A percentile compares a stretch with the other conserved stretches of the same genome.
These are phyloP conservation scores for Aspergillus steynii DNA, from an alignment of 495 filamentous ascomycete species.

Conservation along the genomic window DNA sequence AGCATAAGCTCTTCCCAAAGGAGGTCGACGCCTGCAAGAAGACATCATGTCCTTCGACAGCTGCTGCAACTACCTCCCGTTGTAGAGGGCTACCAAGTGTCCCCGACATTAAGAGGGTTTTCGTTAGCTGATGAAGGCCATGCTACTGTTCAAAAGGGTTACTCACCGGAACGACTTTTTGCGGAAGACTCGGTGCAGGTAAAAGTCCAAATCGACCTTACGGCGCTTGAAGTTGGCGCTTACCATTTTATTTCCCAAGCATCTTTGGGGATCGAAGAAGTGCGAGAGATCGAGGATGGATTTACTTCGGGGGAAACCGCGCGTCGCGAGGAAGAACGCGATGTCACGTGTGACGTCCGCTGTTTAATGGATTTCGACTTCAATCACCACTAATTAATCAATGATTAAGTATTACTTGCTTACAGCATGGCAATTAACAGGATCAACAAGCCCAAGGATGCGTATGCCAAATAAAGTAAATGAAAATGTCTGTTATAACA, in stretches of 20 bases:
- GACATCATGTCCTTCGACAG: constrained; percentile 83
- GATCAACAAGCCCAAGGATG: no score
- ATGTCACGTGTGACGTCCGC: constrained; percentile 20
- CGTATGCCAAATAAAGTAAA: neutral
- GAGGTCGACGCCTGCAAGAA: constrained; percentile 96
- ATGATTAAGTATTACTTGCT: no score
- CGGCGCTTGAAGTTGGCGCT: constrained; percentile 17
- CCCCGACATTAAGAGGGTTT: constrained; percentile 3
- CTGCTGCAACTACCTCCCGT: constrained; percentile 79
- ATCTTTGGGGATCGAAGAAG: constrained; percentile 17
- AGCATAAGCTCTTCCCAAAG: constrained; percentile 94
- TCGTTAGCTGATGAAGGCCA: neutral
- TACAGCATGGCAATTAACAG: no score
- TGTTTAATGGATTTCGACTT: no score
- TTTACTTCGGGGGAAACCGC: neutral
- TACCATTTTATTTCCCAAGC: constrained; percentile 22
- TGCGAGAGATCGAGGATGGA: neutral
- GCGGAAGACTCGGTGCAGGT: constrained; percentile 77
- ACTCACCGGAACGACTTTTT: constrained; percentile 71
- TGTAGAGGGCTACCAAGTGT: constrained; percentile 67
- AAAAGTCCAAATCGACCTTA: constrained; percentile 76
- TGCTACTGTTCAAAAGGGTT: neutral
- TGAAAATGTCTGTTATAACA: constrained; percentile 9
- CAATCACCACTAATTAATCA: no score
- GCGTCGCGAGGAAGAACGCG: constrained; percentile 12